A percentile compares a stretch with the other conserved stretches of the same genome.
phyloP scores from a whole-genome alignment of 768 basidiomycete genomes.

The Rickenella mellea region DNA sequence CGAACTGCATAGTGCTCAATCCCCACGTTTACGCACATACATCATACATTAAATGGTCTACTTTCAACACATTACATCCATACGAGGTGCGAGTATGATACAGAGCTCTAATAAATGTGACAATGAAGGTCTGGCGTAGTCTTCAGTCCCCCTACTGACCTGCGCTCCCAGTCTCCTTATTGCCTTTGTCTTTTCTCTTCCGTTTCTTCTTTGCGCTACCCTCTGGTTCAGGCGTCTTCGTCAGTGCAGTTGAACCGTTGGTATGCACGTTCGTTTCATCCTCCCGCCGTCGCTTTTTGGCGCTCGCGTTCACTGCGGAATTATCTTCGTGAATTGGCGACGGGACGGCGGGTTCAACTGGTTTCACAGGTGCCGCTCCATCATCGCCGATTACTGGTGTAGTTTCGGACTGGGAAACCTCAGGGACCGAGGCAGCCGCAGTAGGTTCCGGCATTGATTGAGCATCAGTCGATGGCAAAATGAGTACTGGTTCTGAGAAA shows the following conservation, averaged over 20 bases:
- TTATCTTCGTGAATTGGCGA: no score
- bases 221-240: no score
- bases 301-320: background rate
- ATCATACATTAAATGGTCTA: background rate
- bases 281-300: background rate
- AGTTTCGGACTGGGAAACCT: background rate
- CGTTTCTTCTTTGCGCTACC: no score
- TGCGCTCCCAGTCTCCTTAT: background rate
- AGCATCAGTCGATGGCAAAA: conserved; percentile 35
- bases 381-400: background rate
- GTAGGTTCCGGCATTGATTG: background rate
- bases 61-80: background rate
- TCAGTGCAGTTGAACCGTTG: no score
- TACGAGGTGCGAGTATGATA: background rate
- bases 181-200: background rate
- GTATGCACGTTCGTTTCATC: no score
- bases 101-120: background rate
- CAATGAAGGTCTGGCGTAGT: background rate
- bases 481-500: conserved; percentile 62
- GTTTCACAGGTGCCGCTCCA: no score
- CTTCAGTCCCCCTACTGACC: background rate
- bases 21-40: background rate
- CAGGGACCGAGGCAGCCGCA: background rate
- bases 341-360: no score
- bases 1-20: conserved; percentile 11